Evolutionary conservation across 2,329 filamentous ascomycete genomes (phyloP).

Genomic region (Clonostachys sp.): DNA sequence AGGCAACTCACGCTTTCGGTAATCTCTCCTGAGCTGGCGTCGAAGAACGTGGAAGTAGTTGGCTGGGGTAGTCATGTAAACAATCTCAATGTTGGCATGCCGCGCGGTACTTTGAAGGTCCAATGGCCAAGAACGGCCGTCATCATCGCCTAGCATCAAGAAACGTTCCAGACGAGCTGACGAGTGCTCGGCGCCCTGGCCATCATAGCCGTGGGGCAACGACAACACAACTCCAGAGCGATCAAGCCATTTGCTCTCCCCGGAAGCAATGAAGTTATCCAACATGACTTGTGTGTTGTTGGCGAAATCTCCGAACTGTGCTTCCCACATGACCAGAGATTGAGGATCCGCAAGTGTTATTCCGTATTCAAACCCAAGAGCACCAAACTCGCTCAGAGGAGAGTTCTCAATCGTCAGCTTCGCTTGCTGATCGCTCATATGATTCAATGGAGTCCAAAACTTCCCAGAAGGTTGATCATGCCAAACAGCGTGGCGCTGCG

Average conservation of each 20-base stretch:
- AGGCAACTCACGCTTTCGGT: constrained; percentile 83
- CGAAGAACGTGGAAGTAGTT: constrained; percentile 96
- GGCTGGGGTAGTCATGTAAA: constrained; percentile 91
- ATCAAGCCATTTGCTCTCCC: constrained; percentile 98
- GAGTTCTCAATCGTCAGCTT: constrained; percentile 98
- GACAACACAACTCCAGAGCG: constrained; percentile 95
- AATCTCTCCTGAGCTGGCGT: constrained; percentile 97
- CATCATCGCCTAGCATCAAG: constrained; percentile 95
- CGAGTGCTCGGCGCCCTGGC: constrained; percentile 96
- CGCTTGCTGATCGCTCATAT: constrained; percentile 86
- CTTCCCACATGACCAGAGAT: constrained; percentile 98
- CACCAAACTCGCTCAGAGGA: constrained; percentile 66
- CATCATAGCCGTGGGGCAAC: constrained; percentile 95
- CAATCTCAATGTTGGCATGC: constrained; percentile 99
- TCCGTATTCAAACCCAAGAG: constrained; percentile 95
- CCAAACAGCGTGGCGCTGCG: constrained; percentile 93
- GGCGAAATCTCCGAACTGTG: constrained; percentile 98
- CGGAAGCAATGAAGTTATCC: constrained; percentile 96
- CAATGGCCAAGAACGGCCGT: constrained; percentile 86
- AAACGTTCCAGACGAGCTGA: constrained; percentile 97
- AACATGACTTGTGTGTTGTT: constrained; percentile 99
- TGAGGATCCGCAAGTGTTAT: constrained; percentile 97
- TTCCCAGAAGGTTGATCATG: constrained; percentile 95
- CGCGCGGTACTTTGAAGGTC: constrained; percentile 91
- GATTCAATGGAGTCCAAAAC: constrained; percentile 88